These are phyloP conservation scores for Cryptosporidium sp. DNA, from an alignment of 169 alveolate genomes.

Conservation along the genomic window DNA sequence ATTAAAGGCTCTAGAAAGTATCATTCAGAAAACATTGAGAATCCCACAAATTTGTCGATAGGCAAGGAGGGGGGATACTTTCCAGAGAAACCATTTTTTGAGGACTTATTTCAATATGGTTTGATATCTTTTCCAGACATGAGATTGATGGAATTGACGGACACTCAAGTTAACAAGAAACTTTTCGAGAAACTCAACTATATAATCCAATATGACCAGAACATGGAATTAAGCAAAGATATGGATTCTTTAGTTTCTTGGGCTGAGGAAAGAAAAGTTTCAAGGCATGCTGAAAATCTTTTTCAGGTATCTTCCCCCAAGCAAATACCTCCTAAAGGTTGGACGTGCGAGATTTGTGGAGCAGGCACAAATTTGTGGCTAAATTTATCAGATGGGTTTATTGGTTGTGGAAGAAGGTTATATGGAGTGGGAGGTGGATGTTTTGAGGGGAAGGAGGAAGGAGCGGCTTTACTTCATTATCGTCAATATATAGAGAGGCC, in stretches of 20 bases:
- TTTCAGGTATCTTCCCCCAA: slow-evolving; percentile 78
- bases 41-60: slow-evolving; percentile 9
- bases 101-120: slow-evolving; percentile 14
- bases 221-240: neutral
- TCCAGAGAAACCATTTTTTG: slow-evolving; percentile 16
- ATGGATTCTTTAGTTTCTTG: slow-evolving; percentile 13
- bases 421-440: slow-evolving; percentile 90
- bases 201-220: slow-evolving; percentile 34
- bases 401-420: slow-evolving; percentile 90
- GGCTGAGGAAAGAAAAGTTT: slow-evolving; percentile 65
- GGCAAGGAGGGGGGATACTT: slow-evolving; percentile 56
- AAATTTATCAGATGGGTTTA: slow-evolving; percentile 84
- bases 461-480: slow-evolving; percentile 91
- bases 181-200: slow-evolving; percentile 23
- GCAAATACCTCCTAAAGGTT: slow-evolving; percentile 67
- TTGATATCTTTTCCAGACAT: slow-evolving; percentile 17
- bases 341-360: slow-evolving; percentile 80
- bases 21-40: slow-evolving; percentile 15
- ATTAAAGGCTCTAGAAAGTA: slow-evolving; percentile 8
- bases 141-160: neutral
- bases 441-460: slow-evolving; percentile 86
- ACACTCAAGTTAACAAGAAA: neutral
- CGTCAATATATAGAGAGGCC: slow-evolving; percentile 80
- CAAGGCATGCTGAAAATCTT: slow-evolving; percentile 78
- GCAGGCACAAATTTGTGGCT: slow-evolving; percentile 81